Conservation (phyloP, 176 grass and related monocot species). For the Eleusine indica region DNA sequence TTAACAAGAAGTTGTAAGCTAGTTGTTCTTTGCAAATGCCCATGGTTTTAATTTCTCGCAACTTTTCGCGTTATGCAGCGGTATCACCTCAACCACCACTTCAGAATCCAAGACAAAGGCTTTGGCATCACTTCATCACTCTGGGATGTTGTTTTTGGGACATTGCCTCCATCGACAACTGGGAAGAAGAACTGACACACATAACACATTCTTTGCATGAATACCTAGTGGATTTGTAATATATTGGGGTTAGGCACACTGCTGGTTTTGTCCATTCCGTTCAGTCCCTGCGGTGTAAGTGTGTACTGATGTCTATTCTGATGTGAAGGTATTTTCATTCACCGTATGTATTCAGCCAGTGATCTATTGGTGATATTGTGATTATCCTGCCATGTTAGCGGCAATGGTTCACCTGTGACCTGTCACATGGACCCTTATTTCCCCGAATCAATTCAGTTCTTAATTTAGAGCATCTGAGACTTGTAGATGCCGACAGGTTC, state of each 20-base stretch:
- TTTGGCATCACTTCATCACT: slow-evolving; percentile 90
- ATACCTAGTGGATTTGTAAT: slow-evolving; percentile 53
- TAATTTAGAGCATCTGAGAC: neutral
- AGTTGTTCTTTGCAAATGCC: neutral
- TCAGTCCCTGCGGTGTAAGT: slow-evolving; percentile 47
- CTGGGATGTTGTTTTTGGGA: slow-evolving; percentile 82
- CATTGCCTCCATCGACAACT: slow-evolving; percentile 52
- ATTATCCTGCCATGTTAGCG: neutral
- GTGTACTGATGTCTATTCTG: slow-evolving; percentile 39
- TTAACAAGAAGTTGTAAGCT: slow-evolving; percentile 1
- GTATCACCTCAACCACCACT: slow-evolving; percentile 96
- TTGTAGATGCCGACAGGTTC: neutral
- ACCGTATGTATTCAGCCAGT: neutral
- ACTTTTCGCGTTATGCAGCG: slow-evolving; percentile 45
- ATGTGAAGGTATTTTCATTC: slow-evolving; percentile 33
- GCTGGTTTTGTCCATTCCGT: slow-evolving; percentile 41
- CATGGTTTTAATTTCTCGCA: slow-evolving; percentile 16
- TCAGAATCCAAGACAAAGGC: slow-evolving; percentile 81
- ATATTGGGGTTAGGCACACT: slow-evolving; percentile 50
- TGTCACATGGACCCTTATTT: neutral
- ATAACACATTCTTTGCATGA: slow-evolving; percentile 36
- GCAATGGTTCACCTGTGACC: neutral
- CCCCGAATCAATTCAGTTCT: slow-evolving; percentile 9
- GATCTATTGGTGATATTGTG: neutral
- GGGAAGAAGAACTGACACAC: slow-evolving; percentile 46